Percentiles rank a stretch among this genome's conserved stretches.
Evolutionary conservation across 108 stramenopile species (phyloP).

Genomic region (Licmophora abbreviata): DNA sequence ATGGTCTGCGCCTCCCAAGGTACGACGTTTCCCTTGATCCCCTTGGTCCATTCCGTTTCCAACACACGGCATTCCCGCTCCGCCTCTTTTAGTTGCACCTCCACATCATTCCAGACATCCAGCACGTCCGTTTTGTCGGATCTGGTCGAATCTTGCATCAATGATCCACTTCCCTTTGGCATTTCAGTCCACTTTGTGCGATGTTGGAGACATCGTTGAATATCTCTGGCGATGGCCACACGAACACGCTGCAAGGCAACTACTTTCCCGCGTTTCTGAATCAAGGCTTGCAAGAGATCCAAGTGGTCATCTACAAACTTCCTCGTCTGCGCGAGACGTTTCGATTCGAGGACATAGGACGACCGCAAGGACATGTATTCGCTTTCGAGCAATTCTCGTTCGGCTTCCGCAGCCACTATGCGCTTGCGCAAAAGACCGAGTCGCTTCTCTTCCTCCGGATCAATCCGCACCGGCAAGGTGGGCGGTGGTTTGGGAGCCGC

Average conservation of each 20-base stretch:
- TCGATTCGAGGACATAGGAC: constrained; percentile 66
- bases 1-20: constrained; percentile 55
- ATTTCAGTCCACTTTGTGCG: constrained; percentile 15
- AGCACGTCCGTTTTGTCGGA: constrained; percentile 27
- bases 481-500: background rate
- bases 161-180: constrained; percentile 2
- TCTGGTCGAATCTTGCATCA: background rate
- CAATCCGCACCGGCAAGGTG: constrained; percentile 75
- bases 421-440: constrained; percentile 52
- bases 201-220: constrained; percentile 37
- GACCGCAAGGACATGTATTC: constrained; percentile 73
- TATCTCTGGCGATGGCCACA: constrained; percentile 60
- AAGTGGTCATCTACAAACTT: constrained; percentile 32
- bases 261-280: constrained; percentile 37
- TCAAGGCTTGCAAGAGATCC: constrained; percentile 37
- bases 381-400: constrained; percentile 67
- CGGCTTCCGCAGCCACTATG: constrained; percentile 61
- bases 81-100: constrained; percentile 24
- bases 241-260: constrained; percentile 61
- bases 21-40: constrained; percentile 27
- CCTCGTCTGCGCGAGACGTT: constrained; percentile 39
- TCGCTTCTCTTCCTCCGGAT: constrained; percentile 87
- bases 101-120: constrained; percentile 47
- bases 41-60: background rate
- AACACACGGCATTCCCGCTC: constrained; percentile 18